Base-by-base conservation (phyloP, 768 basidiomycete species). In the Mycena vitilis region DNA sequence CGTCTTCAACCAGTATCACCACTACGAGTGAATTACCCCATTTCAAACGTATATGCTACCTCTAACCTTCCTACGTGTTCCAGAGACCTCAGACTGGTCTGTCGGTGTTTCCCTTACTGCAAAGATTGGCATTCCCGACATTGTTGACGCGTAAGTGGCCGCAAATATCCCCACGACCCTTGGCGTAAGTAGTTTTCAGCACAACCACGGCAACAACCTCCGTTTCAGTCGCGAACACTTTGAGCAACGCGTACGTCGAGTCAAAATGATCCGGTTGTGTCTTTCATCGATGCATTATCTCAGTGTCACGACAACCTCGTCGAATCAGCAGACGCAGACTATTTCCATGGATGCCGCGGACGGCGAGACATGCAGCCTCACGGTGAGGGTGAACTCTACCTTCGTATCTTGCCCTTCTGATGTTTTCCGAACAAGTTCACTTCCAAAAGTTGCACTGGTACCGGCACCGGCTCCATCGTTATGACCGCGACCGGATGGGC, bases 71-170 rank as follows among this genome's bases (percentile, higher is more conserved):
- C 11, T 42, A 3, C 37, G 10, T 9, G 15, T 34, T 44, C 15
- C 40, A 66, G 65, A 66, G 57, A 66, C 65, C 6, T 66, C 65
- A 23, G 54, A 44, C 12, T 67, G 66, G 66, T 48, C 66, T 4
- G 7, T 42, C 8, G 60, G 66, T 8, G 34, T 61, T 18, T 61
- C 59, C 38, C 53, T 67, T 11, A 20, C 66, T 48, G 66, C 66
- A 38, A 61, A 22, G 8, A 67, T 67, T 20, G 52, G 53, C 11
- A 67, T 67, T 51, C 66, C 66, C 10, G 53, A 61, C 25, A 61
- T 67, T 30, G 57, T 66, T 20, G 59, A 61, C 34, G 22, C 60
- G 66, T 61, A 49, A 22, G 62, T 34, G 1, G 1, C 4, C 42
- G 42, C 11, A n/a, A 6, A 22, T 36, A 47, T 22, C 44, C 20